Base-by-base conservation (phyloP, 257 asterid genomes). In the Solanum clarkiae region DNA sequence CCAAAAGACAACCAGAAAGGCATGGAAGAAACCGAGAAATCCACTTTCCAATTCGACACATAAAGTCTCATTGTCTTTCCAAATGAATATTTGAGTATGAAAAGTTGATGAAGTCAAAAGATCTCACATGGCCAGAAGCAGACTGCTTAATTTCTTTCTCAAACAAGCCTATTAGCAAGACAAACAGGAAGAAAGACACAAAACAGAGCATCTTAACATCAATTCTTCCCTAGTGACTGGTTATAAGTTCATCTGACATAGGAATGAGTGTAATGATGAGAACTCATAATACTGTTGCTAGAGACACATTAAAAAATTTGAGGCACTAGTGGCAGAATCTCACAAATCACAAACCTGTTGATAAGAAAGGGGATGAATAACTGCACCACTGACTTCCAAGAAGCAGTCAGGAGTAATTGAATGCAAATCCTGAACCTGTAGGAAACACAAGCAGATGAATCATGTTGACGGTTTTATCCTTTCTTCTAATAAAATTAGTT, bases 381-480 rank as follows among this genome's bases (percentile, higher is more conserved):
- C 94, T 69, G 98, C 98, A 84, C 99, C 98, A 89, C 99, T 95
- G 87, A 97, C 94, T 95, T 97, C 98, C 91, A 97, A 92, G 90
- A 95, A 97, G 91, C 92, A 87, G 87, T 92, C 91, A 10, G 99
- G 99, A 54, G 99, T 97, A 86, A 97, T 85, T 20, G 92, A 93
- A 87, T 97, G 99, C 88, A 97, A 88, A 95, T 97, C 94, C 92
- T 97, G 98, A 87, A 97, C 98, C 98, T 97, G 98, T 91, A 90
- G 88, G 18, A 81, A 81, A 85, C 80, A 57, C 53, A 26, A 85
- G 83, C 65, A 17, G 10, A 54, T 32, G 83, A 79, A 16, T 53
- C 47, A 51, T 17, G 29, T 44, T 53, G 65, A 26, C 16, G n/a
- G 26, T 24, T 51, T 51, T 51, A 53, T 51, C 65, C 47, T 51